Percentiles rank a stretch among this genome's conserved stretches.
Evolutionary conservation across 2,329 filamentous ascomycete genomes (phyloP).

Genomic region (Coniochaeta sp.): DNA sequence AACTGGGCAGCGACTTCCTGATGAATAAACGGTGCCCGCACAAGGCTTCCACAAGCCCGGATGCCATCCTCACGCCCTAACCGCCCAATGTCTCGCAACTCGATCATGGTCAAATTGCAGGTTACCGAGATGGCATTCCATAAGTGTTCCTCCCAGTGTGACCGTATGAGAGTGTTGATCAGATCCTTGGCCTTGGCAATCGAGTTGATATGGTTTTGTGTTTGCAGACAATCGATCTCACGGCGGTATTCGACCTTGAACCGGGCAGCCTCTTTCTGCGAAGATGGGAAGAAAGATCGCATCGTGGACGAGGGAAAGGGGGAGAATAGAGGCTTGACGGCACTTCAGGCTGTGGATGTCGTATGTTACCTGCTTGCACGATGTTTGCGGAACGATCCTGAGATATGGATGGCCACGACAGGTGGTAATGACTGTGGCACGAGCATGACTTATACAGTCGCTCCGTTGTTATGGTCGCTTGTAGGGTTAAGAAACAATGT

Average conservation of each 20-base stretch:
- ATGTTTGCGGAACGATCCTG: background rate
- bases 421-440: background rate
- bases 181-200: conserved; percentile 11
- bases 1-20: conserved; percentile 14
- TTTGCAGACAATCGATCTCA: background rate
- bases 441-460: background rate
- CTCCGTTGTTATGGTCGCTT: background rate
- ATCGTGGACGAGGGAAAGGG: background rate
- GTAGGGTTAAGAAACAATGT: too few species aligned
- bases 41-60: conserved; percentile 11
- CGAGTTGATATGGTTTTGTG: background rate
- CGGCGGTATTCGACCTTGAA: background rate
- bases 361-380: background rate
- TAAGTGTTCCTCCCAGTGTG: conserved; percentile 10
- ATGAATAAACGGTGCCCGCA: conserved; percentile 15
- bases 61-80: conserved; percentile 10
- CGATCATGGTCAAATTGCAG: conserved; percentile 11
- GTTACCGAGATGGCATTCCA: conserved; percentile 9
- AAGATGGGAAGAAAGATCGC: background rate
- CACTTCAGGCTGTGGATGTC: background rate
- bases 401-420: background rate
- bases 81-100: conserved; percentile 12
- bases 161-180: conserved; percentile 10
- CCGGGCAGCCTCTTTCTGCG: background rate
- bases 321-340: background rate